phyloP scores from a whole-genome alignment of 805 yeast genomes.

The Candida orba region DNA sequence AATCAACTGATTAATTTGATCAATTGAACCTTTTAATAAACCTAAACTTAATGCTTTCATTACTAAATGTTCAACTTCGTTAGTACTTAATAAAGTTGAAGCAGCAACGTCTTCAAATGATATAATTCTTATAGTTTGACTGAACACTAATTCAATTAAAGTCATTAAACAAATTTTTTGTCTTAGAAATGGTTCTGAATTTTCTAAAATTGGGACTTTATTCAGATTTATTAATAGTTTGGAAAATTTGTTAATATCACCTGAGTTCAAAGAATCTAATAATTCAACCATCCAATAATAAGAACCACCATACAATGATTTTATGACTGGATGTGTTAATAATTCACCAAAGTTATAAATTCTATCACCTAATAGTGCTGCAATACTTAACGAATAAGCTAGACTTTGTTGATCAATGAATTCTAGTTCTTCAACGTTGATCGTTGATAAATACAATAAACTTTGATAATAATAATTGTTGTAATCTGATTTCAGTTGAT shows the following conservation, averaged over 20 bases:
- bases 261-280: slow-evolving; percentile 65
- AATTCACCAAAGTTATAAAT: slow-evolving; percentile 95
- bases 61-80: slow-evolving; percentile 79
- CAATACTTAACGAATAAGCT: slow-evolving; percentile 71
- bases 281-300: slow-evolving; percentile 66
- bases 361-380: slow-evolving; percentile 86
- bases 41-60: slow-evolving; percentile 87
- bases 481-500: slow-evolving; percentile 70
- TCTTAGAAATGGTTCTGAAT: slow-evolving; percentile 59
- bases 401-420: slow-evolving; percentile 36
- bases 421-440: slow-evolving; percentile 39
- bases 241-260: slow-evolving; percentile 66
- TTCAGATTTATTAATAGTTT: slow-evolving; percentile 34
- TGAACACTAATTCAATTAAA: slow-evolving; percentile 78
- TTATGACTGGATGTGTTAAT: slow-evolving; percentile 70
- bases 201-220: slow-evolving; percentile 48
- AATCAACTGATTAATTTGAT: slow-evolving; percentile 74
- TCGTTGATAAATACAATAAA: slow-evolving; percentile 73
- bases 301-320: slow-evolving; percentile 37
- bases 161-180: slow-evolving; percentile 93
- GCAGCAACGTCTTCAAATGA: slow-evolving; percentile 66
- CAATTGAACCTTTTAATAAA: slow-evolving; percentile 81
- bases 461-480: slow-evolving; percentile 76
- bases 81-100: slow-evolving; percentile 54
- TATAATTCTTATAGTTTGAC: slow-evolving; percentile 67